Conservation (phyloP, 768 basidiomycete genomes). For the Naematelia aurantialba region DNA sequence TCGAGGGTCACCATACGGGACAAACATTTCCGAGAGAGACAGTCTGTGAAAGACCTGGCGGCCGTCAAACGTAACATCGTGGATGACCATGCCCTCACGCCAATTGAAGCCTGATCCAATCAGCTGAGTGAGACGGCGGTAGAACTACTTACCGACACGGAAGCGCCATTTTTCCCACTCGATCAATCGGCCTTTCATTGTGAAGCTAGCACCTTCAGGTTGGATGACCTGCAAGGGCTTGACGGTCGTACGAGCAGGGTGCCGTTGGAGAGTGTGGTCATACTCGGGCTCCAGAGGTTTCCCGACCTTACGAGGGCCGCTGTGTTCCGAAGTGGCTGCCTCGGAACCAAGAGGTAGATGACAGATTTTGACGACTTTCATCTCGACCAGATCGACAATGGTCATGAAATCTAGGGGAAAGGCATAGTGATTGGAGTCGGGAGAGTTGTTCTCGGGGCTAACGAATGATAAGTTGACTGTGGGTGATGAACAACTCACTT, state of each 20-base stretch:
- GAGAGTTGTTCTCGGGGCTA: not conserved
- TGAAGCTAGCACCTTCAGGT: constrained; percentile 88
- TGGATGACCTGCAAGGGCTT: constrained; percentile 82
- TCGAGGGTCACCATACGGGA: constrained; percentile 37
- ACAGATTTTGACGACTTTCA: constrained; percentile 1
- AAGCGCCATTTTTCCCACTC: constrained; percentile 92
- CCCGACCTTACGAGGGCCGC: not conserved
- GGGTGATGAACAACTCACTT: not conserved
- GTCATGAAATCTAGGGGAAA: constrained; percentile 5
- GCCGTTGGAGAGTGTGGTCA: constrained; percentile 4
- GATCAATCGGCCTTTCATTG: constrained; percentile 66
- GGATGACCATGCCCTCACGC: constrained; percentile 31
- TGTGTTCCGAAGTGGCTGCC: not conserved
- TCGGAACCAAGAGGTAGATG: constrained; percentile 2
- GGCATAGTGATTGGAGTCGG: constrained; percentile 13
- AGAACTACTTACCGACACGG: constrained; percentile 1
- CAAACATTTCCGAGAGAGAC: constrained; percentile 33
- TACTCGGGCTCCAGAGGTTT: not conserved
- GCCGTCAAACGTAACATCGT: constrained; percentile 34
- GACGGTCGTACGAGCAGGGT: constrained; percentile 51
- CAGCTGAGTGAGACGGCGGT: too few relatives aligned
- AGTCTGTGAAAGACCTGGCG: constrained; percentile 30
- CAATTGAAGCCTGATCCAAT: not conserved
- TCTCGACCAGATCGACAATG: not conserved
- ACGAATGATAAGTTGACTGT: not conserved